Base-by-base conservation (phyloP, 208 protist species). In the Borovskyia barvae region DNA sequence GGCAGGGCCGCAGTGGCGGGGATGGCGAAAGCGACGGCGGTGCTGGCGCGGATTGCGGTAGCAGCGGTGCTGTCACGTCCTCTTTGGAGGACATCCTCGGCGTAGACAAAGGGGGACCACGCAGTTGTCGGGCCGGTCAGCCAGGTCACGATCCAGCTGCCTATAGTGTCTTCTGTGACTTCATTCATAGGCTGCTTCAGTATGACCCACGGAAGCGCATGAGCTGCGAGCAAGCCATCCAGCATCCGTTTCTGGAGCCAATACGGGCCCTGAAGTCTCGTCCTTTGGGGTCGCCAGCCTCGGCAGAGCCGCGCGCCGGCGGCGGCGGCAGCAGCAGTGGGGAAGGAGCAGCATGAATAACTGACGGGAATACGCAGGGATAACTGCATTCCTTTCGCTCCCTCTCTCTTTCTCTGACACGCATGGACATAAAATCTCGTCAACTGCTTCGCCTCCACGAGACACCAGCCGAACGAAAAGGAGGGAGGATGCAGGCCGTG, bases 131-230 rank as follows among this genome's bases (percentile, higher is more conserved):
- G 6, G 49, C 47, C 9, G 84, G 76, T 2, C 85, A 96, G 65
- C 61, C 51, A 12, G 87, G 85, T 5, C 90, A 96, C 61, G 80
- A 87, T 49, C 71, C 67, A 35, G 51, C 47, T 4, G 57, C 69
- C 45, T 96, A 96, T 54, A 35, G 61, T 32, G 60, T 67, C 26
- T 96, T 96, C 52, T 63, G 88, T 37, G 85, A 94, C 55, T 90
- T 94, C 63, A 75, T 96, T 14, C 53, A 58, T 40, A 37, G 61
- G 36, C 62, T 96, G 19, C 80, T 96, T 20, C 66, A 56, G 43
- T 93, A 90, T 64, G 85, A 94, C 45, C 90, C 90, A 17, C 50
- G 66, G 22, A 53, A 86, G 49, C 82, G 90, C 17, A 80, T 92
- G 63, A 85, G 56, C 29, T 90, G 80, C 45, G 54, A 60, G 8